Base-by-base conservation (phyloP, 768 basidiomycete species). In the Termitomyces sp. region DNA sequence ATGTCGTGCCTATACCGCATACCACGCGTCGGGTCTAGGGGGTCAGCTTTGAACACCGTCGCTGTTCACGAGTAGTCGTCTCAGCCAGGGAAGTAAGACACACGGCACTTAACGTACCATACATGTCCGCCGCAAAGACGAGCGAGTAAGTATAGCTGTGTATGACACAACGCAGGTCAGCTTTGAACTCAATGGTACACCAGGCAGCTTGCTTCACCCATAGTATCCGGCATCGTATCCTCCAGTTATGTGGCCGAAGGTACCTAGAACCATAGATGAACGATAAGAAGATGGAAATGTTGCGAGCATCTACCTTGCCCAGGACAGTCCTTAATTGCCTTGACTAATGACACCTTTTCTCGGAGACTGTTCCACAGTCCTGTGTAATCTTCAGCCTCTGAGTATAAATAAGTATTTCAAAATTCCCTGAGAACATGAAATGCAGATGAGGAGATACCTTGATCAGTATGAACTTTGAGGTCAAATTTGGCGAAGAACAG, bases 401-500 rank as follows among this genome's bases (percentile, higher is more conserved):
- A 32, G 62, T 57, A 61, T n/a, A 17, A 65, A 15, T 3, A 36
- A 17, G 17, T 7, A 34, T 29, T 29, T 17, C 11, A 17, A 8
- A 34, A 14, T 51, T 8, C 15, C 40, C 25, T 25, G 10, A 17
- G 4, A 29, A 37, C 14, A 25, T 4, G 12, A 2, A 25, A 7
- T 29, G 14, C 14, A 6, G 8, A 38, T 11, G 4, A 53, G 25
- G 17, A 50, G 37, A 6, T 45, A 86, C 89, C 81, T 77, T 86
- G 79, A 65, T 85, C 83, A 1, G 85, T 87, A 72, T 91, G 90
- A 8, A 91, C 84, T 68, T 86, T 84, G 67, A 90, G 80, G 71
- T 92, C 91, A 65, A 86, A 91, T 66, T 85, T 85, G 62, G 87
- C 91, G 67, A 92, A 92, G 81, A 93, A 94, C 6, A 94, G 76